Percentiles rank a stretch among this genome's conserved stretches.
Evolutionary conservation across 2,329 filamentous ascomycete species (phyloP).

Genomic region (Fusarium sp.): DNA sequence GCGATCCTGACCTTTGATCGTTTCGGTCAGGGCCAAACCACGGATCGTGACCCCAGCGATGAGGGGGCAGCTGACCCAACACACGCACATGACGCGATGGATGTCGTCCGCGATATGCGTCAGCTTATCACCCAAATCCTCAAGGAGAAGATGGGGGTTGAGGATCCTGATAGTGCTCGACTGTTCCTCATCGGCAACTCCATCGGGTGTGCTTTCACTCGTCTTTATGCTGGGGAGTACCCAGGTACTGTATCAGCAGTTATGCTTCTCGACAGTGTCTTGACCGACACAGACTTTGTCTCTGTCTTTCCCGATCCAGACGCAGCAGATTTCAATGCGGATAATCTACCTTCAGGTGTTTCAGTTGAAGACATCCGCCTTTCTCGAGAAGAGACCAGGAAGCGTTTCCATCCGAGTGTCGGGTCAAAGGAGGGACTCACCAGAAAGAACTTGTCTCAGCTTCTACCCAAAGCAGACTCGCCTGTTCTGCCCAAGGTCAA

Average conservation of each 20-base stretch:
- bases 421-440: conserved; percentile 40
- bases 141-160: neutral
- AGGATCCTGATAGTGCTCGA: neutral
- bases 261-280: conserved; percentile 68
- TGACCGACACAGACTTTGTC: conserved; percentile 68
- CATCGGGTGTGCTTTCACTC: conserved; percentile 54
- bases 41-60: conserved; percentile 61
- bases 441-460: conserved; percentile 33
- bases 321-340: conserved; percentile 57
- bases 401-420: conserved; percentile 40
- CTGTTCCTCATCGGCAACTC: conserved; percentile 41
- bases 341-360: conserved; percentile 29
- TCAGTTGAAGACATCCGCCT: conserved; percentile 24
- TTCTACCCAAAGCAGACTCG: conserved; percentile 33
- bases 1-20: conserved; percentile 68
- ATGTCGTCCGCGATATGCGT: conserved; percentile 47
- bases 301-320: conserved; percentile 68
- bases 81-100: conserved; percentile 62
- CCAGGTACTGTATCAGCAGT: conserved; percentile 59
- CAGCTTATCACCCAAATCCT: conserved; percentile 33
- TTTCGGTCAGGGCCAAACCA: conserved; percentile 64
- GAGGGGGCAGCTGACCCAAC: conserved; percentile 48
- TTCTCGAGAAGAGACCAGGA: conserved; percentile 14
- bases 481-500: conserved; percentile 18
- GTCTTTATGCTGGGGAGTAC: conserved; percentile 63